phyloP scores from a whole-genome alignment of 495 filamentous ascomycete genomes.

The Penicillium psychrofluorescens region DNA sequence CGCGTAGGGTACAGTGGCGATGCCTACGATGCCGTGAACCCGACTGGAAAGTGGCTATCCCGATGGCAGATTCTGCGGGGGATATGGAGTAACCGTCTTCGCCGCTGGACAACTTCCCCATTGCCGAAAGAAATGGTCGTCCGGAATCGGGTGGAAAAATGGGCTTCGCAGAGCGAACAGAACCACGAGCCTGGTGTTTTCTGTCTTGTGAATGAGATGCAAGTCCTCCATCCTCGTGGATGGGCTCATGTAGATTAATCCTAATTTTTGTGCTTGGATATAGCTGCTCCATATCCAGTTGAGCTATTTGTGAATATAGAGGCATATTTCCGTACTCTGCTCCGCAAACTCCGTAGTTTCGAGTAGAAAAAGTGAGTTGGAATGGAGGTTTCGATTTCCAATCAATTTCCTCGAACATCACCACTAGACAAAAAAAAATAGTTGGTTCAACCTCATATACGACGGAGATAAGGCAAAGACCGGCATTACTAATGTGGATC shows the following conservation, averaged over 20 bases:
- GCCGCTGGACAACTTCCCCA: constrained; percentile 38
- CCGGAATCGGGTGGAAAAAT: constrained; percentile 30
- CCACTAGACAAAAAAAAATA: no score
- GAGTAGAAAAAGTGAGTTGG: no score
- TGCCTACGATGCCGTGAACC: constrained; percentile 50
- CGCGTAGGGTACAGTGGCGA: constrained; percentile 60
- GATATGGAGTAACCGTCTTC: constrained; percentile 52
- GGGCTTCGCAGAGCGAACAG: constrained; percentile 26
- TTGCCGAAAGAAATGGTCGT: constrained; percentile 32
- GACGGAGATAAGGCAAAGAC: no score
- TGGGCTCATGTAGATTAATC: constrained; percentile 62
- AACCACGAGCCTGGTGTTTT: constrained; percentile 48
- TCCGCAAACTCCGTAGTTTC: no score
- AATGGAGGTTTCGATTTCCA: no score
- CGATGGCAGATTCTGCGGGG: constrained; percentile 26
- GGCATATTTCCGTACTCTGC: no score
- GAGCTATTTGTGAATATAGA: no score
- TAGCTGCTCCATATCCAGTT: no score
- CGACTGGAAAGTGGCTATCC: constrained; percentile 32
- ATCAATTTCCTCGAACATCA: no score
- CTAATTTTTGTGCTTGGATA: not conserved
- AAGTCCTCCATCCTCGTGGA: constrained; percentile 65
- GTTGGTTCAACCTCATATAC: no score
- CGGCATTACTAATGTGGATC: no score
- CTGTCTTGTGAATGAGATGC: constrained; percentile 81